phyloP scores from a whole-genome alignment of 1,284 basidiomycete species.

The Tilletia horrida region DNA sequence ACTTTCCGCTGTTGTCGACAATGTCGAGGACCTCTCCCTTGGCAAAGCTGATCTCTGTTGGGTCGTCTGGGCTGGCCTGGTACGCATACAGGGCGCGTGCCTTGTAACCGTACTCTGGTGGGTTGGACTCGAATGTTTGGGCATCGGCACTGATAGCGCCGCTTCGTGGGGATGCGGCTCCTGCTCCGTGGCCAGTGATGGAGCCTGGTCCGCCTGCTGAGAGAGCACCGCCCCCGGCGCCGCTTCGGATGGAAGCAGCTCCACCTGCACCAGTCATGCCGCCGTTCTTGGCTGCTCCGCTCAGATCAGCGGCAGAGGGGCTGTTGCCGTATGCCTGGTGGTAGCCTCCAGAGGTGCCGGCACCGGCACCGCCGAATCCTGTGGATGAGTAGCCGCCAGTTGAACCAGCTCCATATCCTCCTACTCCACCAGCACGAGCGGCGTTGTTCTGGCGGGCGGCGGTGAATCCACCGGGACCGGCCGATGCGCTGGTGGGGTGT shows the following conservation, averaged over 20 bases:
- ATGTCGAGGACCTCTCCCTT: constrained; percentile 94
- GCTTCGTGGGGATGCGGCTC: constrained; percentile 10
- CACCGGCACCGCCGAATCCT: constrained; percentile 28
- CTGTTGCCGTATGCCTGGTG: constrained; percentile 46
- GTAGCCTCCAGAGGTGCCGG: constrained; percentile 30
- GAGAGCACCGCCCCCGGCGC: constrained; percentile 18
- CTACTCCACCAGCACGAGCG: neutral
- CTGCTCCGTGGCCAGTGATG: constrained; percentile 20
- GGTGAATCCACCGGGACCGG: constrained; percentile 13
- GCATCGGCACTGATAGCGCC: constrained; percentile 12
- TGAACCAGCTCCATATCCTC: neutral
- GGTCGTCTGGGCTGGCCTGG: constrained; percentile 85
- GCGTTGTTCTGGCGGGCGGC: constrained; percentile 20
- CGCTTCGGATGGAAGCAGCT: constrained; percentile 30
- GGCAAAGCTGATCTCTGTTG: constrained; percentile 88
- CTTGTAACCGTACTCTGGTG: constrained; percentile 60
- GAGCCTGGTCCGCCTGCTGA: neutral
- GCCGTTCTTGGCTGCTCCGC: constrained; percentile 32
- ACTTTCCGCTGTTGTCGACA: constrained; percentile 71
- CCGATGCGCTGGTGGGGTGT: constrained; percentile 59
- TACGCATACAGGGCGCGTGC: constrained; percentile 87
- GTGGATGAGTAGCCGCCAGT: constrained; percentile 20
- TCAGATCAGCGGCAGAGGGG: constrained; percentile 46
- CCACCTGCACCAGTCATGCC: constrained; percentile 19
- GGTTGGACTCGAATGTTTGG: constrained; percentile 15